Base-by-base conservation (phyloP, 495 filamentous ascomycete genomes). In the Talaromyces proteolyticus region DNA sequence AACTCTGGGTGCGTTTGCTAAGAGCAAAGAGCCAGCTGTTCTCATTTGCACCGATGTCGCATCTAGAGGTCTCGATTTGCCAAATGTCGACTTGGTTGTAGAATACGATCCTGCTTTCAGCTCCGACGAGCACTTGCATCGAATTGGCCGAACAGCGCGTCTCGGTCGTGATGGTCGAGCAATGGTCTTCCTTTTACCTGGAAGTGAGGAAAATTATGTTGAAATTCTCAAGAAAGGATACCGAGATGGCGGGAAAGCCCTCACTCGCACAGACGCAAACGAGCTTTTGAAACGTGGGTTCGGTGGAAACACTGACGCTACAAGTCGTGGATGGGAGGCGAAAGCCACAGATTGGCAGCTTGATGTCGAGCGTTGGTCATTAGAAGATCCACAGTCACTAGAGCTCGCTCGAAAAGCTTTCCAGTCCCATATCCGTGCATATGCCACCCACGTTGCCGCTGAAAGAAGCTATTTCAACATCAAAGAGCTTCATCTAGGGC, bases 91-190 rank as follows among this genome's bases (percentile, higher is more conserved):
- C 57, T 76, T 95, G 16, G 87, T 96, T 24, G 78, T 97, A 50
- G 92, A 98, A 62, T 96, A 93, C 63, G 93, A 96, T 60, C 91
- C 93, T 0, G 85, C 93, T 4, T 96, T 96, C 69, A 87, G 84
- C 57, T 78, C 85, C 3, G 84, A 91, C 45, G 93, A 98, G 55
- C 93, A 98, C 63, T 73, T 95, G 3, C 93, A 98, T 60, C 86
- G 93, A 40, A 87, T 97, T 52, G 93, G 93, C 38, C 88, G 93
- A 60, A 98, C 93, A 16, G 93, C 93, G 6, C 86, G 93, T 71
- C 86, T 94, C 0, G 93, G 93, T 17, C 87, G 87, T 3, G 77
- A 89, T 39, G 93, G 93, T n/a, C 84, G 88, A 44, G 90, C 93
- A 0, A 69, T 85, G 0, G 84, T 96, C 45, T 96, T 96, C 72